A percentile compares a stretch with the other conserved stretches of the same genome.
These are phyloP conservation scores for Pleurotus salmoneostramineus DNA, from an alignment of 768 basidiomycete genomes.

Conservation along the genomic window DNA sequence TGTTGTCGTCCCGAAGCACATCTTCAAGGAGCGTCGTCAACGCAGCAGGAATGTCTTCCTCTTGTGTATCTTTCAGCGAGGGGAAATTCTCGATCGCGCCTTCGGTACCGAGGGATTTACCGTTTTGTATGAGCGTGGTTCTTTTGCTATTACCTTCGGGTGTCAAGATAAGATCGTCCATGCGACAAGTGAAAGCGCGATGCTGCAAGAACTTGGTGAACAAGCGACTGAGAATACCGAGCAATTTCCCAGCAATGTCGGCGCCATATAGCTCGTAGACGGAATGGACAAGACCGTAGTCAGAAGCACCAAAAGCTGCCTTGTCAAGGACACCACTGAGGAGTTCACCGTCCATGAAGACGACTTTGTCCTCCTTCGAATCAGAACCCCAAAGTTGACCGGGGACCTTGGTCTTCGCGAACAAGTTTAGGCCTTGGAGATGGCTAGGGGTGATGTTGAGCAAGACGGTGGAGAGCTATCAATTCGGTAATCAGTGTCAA, in stretches of 20 bases:
- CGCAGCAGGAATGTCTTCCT: slow-evolving; percentile 50
- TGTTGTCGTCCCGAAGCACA: slow-evolving; percentile 90
- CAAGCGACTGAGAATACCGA: slow-evolving; percentile 88
- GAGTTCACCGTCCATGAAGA: slow-evolving; percentile 91
- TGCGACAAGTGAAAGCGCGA: slow-evolving; percentile 95
- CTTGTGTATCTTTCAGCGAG: slow-evolving; percentile 50
- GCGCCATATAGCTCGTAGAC: slow-evolving; percentile 95
- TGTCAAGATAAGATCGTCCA: slow-evolving; percentile 95
- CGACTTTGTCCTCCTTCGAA: slow-evolving; percentile 79
- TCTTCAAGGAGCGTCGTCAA: slow-evolving; percentile 78
- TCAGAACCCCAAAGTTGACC: slow-evolving; percentile 81
- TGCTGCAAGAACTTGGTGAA: slow-evolving; percentile 98
- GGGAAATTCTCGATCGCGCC: slow-evolving; percentile 92
- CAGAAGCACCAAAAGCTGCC: slow-evolving; percentile 93
- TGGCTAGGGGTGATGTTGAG: slow-evolving; percentile 84
- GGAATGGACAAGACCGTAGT: slow-evolving; percentile 96
- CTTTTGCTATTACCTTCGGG: slow-evolving; percentile 73
- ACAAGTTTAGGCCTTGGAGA: slow-evolving; percentile 78
- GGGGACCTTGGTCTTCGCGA: slow-evolving; percentile 86
- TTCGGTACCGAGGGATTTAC: slow-evolving; percentile 72
- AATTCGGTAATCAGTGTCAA: too few species aligned
- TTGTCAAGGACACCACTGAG: slow-evolving; percentile 95
- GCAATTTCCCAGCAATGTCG: slow-evolving; percentile 81
- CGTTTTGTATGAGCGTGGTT: slow-evolving; percentile 60
- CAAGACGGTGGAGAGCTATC: slow-evolving; percentile 89